Base-by-base conservation (phyloP, 306 rosid genomes). In the Prunus mira region DNA sequence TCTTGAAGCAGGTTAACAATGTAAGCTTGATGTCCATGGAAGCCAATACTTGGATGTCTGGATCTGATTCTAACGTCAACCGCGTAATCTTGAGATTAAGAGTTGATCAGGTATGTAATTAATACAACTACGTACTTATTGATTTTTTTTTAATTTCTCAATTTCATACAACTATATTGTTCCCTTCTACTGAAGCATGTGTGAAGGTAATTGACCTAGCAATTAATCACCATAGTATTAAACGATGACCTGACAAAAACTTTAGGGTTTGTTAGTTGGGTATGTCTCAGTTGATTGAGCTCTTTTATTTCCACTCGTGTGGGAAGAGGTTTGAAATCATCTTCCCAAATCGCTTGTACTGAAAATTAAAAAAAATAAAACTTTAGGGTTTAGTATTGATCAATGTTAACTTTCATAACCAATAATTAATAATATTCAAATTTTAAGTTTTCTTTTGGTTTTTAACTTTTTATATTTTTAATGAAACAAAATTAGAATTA, bases 1-100 rank as follows among this genome's bases (percentile, higher is more conserved):
- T 94, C 87, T 76, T 94, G 72, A 94, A 81, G 71, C 86, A 20
- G 56, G 84, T 50, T 67, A 54, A 70, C 45, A 83, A 81, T 25
- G 71, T 91, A 52, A 87, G 79, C 77, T 81, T 94, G 79, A 9
- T 86, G 75, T 87, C 96, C 75, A 82, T 94, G 91, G 84, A 77
- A 4, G 88, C 94, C 67, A 90, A 84, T 38, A 67, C 91, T 20
- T 78, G 74, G 80, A 22, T 62, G 67, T 79, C 78, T 52, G 78
- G 84, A 73, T 79, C 85, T 71, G 70, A 49, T 78, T 50, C 66
- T 15, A 63, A 60, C 12, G 45, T 75, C 68, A 82, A 82, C 72
- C 93, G 83, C 71, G 66, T 90, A 18, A 85, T 65, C 54, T 67
- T 90, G 76, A 94, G 93, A 81, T 78, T 94, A 64, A 86, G 82